These are phyloP conservation scores for Aspergillus panamensis DNA, from an alignment of 495 filamentous ascomycete species.

Conservation along the genomic window DNA sequence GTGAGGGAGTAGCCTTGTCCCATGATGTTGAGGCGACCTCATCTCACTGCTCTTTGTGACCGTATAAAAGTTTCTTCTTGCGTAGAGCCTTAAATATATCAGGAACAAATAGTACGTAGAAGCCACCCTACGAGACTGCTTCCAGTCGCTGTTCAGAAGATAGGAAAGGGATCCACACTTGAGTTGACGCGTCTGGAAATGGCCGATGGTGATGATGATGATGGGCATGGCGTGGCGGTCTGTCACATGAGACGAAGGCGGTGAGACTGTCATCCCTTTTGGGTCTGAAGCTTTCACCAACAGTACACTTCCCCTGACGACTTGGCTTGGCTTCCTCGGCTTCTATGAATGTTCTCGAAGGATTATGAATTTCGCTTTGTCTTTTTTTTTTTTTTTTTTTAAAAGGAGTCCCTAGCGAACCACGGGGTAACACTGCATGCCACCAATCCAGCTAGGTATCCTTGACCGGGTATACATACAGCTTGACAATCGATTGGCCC, in stretches of 20 bases:
- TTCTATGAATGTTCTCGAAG: no score
- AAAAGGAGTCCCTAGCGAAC: no score
- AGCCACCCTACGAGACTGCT: slow-evolving; percentile 3
- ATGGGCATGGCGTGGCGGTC: background rate
- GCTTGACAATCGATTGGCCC: no score
- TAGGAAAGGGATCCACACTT: background rate
- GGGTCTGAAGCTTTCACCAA: background rate
- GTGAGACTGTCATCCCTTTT: background rate
- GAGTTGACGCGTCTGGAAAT: background rate
- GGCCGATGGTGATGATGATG: background rate
- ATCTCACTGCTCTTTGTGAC: slow-evolving; percentile 28
- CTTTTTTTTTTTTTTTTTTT: no score
- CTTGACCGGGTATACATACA: no score
- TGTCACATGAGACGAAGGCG: background rate
- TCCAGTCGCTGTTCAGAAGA: background rate
- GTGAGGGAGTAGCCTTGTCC: slow-evolving; percentile 95
- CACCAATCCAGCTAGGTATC: no score
- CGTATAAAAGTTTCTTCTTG: background rate
- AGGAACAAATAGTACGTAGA: background rate
- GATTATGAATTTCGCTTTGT: no score
- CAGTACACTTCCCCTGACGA: no score
- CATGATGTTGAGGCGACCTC: slow-evolving; percentile 57
- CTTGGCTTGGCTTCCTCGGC: no score
- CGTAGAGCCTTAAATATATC: slow-evolving; percentile 1
- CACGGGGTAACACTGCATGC: no score